These are phyloP conservation scores for Clavariopsis aquatica DNA, from an alignment of 495 filamentous ascomycete genomes.

Conservation along the genomic window DNA sequence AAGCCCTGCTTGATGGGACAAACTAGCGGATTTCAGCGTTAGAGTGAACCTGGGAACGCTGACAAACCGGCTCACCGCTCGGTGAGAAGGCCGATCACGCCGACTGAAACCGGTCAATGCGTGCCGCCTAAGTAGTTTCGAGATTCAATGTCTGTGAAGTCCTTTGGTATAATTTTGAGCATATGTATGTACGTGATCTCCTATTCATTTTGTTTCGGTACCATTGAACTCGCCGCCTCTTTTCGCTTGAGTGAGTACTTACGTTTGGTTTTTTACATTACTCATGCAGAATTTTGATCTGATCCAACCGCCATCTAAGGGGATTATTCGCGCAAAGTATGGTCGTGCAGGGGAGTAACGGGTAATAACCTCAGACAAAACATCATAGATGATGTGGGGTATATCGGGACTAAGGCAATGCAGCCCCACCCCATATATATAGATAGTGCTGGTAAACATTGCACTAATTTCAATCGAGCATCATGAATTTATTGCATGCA, in stretches of 20 bases:
- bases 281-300: too few species aligned
- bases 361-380: not conserved
- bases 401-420: not conserved
- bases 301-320: too few species aligned
- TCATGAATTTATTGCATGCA: not conserved
- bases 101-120: not conserved
- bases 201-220: too few species aligned
- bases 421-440: slow-evolving; percentile 3
- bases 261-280: too few species aligned
- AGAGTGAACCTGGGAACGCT: not conserved
- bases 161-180: too few species aligned
- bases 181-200: too few species aligned
- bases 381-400: slow-evolving; percentile 10
- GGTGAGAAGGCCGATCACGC: slow-evolving; percentile 5
- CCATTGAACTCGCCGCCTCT: too few species aligned
- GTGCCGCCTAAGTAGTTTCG: too few species aligned
- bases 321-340: not conserved
- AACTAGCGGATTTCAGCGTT: not conserved
- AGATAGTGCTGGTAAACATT: not conserved
- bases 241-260: too few species aligned
- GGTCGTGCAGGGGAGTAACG: slow-evolving; percentile 4
- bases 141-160: too few species aligned
- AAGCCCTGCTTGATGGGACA: not conserved
- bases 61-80: not conserved
- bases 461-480: not conserved